Evolutionary conservation across 495 filamentous ascomycete species (phyloP), one percentile per base, ranked within the genome.

Genomic region (Lasiosphaeriaceae sp.): DNA sequence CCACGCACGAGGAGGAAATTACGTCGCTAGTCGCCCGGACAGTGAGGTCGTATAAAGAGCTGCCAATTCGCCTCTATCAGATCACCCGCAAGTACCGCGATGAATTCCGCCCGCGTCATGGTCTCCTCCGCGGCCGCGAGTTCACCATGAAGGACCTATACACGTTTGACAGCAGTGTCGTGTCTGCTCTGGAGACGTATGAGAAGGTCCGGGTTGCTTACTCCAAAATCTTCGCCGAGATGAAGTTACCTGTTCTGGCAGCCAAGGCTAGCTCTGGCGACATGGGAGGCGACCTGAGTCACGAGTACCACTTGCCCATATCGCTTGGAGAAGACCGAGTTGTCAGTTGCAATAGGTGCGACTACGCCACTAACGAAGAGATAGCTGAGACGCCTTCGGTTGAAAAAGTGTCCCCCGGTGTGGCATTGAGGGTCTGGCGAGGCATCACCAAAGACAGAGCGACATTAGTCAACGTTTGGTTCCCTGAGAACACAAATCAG

Each of bases 81-180:
- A 93, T 96, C 51, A 84, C 90, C 6, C 83, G 93, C 43, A 98
- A 98, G 73, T 98, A 96, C 65, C 84, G 94, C 48, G 93, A 98
- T 74, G 94, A 98, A 65, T 80, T 84, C 39, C 80, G 94, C 22
- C 94, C 95, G 7, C 79, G 94, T 35, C 88, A 96, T 61, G 95
- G 94, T 12, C 77, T 97, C 2, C 79, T 98, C 11, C 85, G 94
- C n/a, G 88, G 90, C 0, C 85, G 89, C 57, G 94, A 98, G 63
- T 98, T 98, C 63, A 71, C 90, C 53, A 98, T 98, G 94, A 98
- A 98, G 72, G 94, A 98, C 70, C 82, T 98, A 1, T 98, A 98
- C 66, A 97, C 95, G 0, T 98, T 98, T 62, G 94, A 98, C 71
- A 74, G 77, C 53, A 86, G 73, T 37, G 64, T 79, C 2, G 65